phyloP scores from a whole-genome alignment of 768 basidiomycete genomes.

The Tulasnella sp. region DNA sequence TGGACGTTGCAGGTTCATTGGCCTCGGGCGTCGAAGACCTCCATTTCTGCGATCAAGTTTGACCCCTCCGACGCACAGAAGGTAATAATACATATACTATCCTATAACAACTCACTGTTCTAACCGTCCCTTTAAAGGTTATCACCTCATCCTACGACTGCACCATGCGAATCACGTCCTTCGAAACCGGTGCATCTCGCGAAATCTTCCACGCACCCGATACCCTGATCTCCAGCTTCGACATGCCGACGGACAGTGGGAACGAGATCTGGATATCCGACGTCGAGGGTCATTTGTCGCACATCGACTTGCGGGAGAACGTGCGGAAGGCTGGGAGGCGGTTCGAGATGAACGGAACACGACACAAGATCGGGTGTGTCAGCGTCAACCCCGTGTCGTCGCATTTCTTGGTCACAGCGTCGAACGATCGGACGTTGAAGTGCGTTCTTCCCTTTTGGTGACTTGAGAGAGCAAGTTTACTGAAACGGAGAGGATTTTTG shows the following conservation, averaged over 20 bases:
- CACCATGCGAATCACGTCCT: constrained; percentile 60
- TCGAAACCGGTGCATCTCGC: constrained; percentile 56
- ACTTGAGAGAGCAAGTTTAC: background rate
- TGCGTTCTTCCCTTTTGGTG: constrained; percentile 25
- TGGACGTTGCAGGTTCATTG: constrained; percentile 76
- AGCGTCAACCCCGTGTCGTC: constrained; percentile 66
- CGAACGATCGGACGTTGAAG: constrained; percentile 63
- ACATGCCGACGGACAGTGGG: constrained; percentile 46
- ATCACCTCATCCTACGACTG: constrained; percentile 78
- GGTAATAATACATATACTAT: constrained; percentile 29
- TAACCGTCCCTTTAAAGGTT: constrained; percentile 33
- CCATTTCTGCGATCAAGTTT: constrained; percentile 66
- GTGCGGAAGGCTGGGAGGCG: constrained; percentile 31
- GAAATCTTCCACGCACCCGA: constrained; percentile 58
- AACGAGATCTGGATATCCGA: constrained; percentile 83
- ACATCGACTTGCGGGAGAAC: constrained; percentile 59
- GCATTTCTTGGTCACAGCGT: constrained; percentile 58
- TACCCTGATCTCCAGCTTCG: constrained; percentile 54
- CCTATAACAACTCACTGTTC: background rate
- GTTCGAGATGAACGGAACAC: constrained; percentile 14
- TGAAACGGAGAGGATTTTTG: background rate
- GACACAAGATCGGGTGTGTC: constrained; percentile 49
- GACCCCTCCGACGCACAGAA: constrained; percentile 66
- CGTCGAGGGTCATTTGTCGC: constrained; percentile 54
- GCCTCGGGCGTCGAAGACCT: constrained; percentile 70